Percentiles rank a stretch among this genome's conserved stretches.
Conservation (phyloP, 2,329 filamentous ascomycete species). For the Pseudogymnoascus pannorum region DNA sequence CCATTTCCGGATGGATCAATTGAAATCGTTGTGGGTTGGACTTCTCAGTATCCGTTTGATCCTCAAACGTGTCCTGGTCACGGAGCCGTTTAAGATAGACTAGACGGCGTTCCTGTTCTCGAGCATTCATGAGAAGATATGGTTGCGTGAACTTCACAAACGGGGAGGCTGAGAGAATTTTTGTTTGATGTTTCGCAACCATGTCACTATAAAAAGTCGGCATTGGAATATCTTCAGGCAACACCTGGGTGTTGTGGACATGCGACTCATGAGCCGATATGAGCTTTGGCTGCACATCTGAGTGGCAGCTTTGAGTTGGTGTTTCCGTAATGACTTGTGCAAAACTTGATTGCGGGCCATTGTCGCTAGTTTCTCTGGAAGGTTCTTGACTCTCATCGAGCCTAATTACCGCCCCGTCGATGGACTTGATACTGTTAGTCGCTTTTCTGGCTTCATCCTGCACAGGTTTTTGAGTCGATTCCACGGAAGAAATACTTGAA, state of each 20-base stretch:
- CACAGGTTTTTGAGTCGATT: constrained; percentile 9
- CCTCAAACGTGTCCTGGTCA: constrained; percentile 62
- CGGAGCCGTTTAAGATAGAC: constrained; percentile 75
- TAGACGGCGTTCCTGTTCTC: constrained; percentile 81
- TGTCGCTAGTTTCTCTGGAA: not conserved
- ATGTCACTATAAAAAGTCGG: constrained; percentile 93
- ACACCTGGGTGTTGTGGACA: constrained; percentile 39
- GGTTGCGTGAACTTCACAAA: constrained; percentile 95
- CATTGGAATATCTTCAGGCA: constrained; percentile 73
- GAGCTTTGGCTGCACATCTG: constrained; percentile 17
- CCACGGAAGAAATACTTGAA: constrained; percentile 19
- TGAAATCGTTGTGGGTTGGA: constrained; percentile 67
- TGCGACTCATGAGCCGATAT: constrained; percentile 31
- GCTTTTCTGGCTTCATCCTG: not conserved
- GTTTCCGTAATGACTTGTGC: constrained; percentile 9
- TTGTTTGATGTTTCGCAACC: constrained; percentile 87
- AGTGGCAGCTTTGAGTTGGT: constrained; percentile 11
- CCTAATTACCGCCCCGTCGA: constrained; percentile 7
- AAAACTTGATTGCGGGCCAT: not conserved
- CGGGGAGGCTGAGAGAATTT: constrained; percentile 87
- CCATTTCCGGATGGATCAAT: constrained; percentile 91
- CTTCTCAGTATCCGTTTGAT: constrained; percentile 51
- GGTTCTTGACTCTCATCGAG: not conserved
- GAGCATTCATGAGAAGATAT: constrained; percentile 83
- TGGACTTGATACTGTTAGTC: not conserved